Evolutionary conservation across 495 filamentous ascomycete species (phyloP), one percentile per base, ranked within the genome.

Genomic region (Penicillium canescens): DNA sequence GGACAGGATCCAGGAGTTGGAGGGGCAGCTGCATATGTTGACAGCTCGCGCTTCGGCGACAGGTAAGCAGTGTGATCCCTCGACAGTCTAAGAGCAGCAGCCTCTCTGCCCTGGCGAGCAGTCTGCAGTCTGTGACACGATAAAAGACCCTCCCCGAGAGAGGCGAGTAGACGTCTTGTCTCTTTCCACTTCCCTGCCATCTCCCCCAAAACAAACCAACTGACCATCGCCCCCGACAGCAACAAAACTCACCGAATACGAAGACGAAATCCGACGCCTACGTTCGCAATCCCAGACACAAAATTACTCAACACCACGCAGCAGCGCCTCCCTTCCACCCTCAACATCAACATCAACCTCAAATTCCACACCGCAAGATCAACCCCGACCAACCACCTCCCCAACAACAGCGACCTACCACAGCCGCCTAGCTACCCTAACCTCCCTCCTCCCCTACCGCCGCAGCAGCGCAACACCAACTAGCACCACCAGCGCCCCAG

Each of bases 201-300:
- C 6, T 9, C 13, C 24, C 38, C 11, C 16, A 21, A 23, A 42
- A 33, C 34, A 28, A 21, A 40, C 14, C 14, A 34, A 4, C 26
- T 13, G 5, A 10, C 5, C 28, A 13, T 39, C 42, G 34, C 35
- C 38, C 39, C 31, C 20, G 9, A 63, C 59, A 85, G 81, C 78
- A 50, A 86, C 91, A 73, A 89, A 90, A 76, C 85, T 91, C 70
- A 89, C 91, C 64, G 90, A 96, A 75, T 96, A 96, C 80, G 94
- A 98, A 80, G 90, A 95, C 67, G 90, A 96, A 71, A 72, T 96
- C 7, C 81, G 80, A 52, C 78, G 78, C 31, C 78, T 92, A 46
- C 84, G 85, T 59, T 66, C 58, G 9, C 39, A 42, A 20, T 37
- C 81, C 21, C 56, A 77, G 72, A 47, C 65, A 57, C 28, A 31